Base-by-base conservation (phyloP, 495 filamentous ascomycete species). In the Annulohypoxylon nitens region DNA sequence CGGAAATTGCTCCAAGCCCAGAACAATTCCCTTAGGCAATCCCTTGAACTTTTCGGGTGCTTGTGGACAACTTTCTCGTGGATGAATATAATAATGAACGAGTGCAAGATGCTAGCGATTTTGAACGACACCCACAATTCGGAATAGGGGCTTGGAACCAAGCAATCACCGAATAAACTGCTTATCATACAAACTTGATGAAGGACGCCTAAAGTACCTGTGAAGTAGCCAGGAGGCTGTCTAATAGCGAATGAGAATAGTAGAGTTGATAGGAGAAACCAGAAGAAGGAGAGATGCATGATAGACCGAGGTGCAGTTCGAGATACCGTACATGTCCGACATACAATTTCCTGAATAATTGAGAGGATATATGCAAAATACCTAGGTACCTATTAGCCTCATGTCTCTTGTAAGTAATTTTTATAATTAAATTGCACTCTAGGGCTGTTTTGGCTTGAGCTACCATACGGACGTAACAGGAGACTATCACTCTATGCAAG, bases 1-100 rank as follows among this genome's bases (percentile, higher is more conserved):
- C 64, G 51, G n/a, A 50, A 20, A 30, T 67, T 67, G 30, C 39
- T 36, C 64, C 53, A 67, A 45, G 57, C 18, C 63, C 63, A 65
- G n/a, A 65, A 65, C 25, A n/a, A 20, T 14, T 45, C 20, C 3
- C 37, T 57, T 23, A 57, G 51, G 8, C 33, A 12, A 20, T 41
- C 20, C 2, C 37, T 33, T 3, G 37, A 14, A 12, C 8, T 50
- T 30, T n/a, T 53, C 10, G 61, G 16, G 10, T n/a, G 1, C 1
- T 4, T 14, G 11, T 5, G 23, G n/a, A 55, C n/a, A 7, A 20
- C 12, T 1, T 20, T 5, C 7, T 6, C 18, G 8, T 57, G n/a
- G 1, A 33, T 20, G 23, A 65, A 65, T 45, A 65, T 7, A 9
- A 47, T 57, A 18, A 23, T 5, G 12, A 0, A 57, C 10, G 62